These are phyloP conservation scores for Bryoglossum gracile DNA, from an alignment of 495 filamentous ascomycete species.

Conservation along the genomic window DNA sequence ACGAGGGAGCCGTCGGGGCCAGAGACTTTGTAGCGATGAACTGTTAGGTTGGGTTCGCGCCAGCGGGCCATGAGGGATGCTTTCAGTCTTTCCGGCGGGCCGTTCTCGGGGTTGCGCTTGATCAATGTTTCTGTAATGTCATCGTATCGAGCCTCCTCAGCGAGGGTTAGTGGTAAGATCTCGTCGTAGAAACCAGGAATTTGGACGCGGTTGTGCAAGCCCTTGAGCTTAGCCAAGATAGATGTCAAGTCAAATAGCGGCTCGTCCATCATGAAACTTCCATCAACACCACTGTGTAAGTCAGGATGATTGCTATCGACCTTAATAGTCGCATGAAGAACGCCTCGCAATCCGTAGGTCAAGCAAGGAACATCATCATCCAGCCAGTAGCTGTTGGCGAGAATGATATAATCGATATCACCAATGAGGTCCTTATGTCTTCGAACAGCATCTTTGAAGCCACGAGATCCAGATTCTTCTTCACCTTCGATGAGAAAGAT, in stretches of 20 bases:
- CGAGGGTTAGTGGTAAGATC: conserved; percentile 64
- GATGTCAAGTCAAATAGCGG: conserved; percentile 83
- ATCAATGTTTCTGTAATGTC: conserved; percentile 74
- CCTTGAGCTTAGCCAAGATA: conserved; percentile 70
- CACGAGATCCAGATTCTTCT: conserved; percentile 88
- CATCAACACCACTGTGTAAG: conserved; percentile 92
- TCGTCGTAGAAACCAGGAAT: conserved; percentile 78
- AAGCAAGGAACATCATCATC: conserved; percentile 92
- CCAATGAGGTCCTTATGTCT: conserved; percentile 79
- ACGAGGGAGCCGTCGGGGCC: conserved; percentile 83
- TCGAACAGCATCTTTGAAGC: conserved; percentile 74
- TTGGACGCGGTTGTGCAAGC: conserved; percentile 52
- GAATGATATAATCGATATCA: conserved; percentile 81
- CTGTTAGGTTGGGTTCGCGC: conserved; percentile 91
- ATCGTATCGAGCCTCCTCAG: conserved; percentile 74
- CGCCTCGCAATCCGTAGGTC: conserved; percentile 91
- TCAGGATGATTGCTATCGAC: conserved; percentile 81
- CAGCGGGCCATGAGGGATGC: conserved; percentile 82
- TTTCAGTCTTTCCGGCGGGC: conserved; percentile 60
- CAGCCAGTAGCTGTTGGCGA: conserved; percentile 98
- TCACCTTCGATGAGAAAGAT: conserved; percentile 94
- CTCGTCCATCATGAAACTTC: conserved; percentile 79
- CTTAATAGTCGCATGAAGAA: conserved; percentile 85
- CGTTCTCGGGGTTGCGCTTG: conserved; percentile 56
- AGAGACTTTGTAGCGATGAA: conserved; percentile 88